A percentile compares a stretch with the other conserved stretches of the same genome.
These are phyloP conservation scores for Aspergillus aculeatus DNA, from an alignment of 2,329 filamentous ascomycete species.

Conservation along the genomic window DNA sequence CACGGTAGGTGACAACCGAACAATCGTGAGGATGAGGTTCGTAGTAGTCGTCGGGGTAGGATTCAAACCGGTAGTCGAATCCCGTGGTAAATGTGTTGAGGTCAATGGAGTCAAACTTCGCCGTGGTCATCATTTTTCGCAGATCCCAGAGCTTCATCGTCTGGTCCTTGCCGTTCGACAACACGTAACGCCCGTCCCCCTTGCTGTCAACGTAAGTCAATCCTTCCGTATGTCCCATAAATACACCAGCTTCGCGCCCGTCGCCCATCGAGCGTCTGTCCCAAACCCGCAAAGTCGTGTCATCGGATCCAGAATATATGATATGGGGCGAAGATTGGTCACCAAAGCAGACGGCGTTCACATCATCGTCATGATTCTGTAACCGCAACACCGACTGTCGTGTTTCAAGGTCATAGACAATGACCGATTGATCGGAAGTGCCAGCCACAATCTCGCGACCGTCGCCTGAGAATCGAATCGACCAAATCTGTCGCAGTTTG, in stretches of 20 bases:
- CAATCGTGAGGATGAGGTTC: conserved; percentile 77
- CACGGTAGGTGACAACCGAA: conserved; percentile 88
- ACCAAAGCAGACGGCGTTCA: conserved; percentile 95
- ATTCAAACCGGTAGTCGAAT: conserved; percentile 63
- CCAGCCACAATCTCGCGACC: conserved; percentile 88
- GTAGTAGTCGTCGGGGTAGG: conserved; percentile 56
- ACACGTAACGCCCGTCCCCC: conserved; percentile 82
- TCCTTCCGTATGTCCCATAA: conserved; percentile 65
- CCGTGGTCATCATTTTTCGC: conserved; percentile 78
- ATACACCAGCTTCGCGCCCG: conserved; percentile 62
- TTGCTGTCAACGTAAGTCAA: conserved; percentile 73
- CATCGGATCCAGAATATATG: conserved; percentile 92
- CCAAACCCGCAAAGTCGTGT: conserved; percentile 93
- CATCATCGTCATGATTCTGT: conserved; percentile 77
- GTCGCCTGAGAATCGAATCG: conserved; percentile 87
- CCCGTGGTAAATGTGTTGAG: conserved; percentile 54
- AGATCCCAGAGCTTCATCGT: conserved; percentile 97
- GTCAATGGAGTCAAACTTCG: conserved; percentile 55
- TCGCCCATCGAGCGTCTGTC: conserved; percentile 71
- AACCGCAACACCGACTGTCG: conserved; percentile 72
- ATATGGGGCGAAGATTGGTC: conserved; percentile 88
- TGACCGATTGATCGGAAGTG: conserved; percentile 73
- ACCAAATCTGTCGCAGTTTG: conserved; percentile 66
- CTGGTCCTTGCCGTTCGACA: conserved; percentile 94
- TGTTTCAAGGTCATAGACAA: conserved; percentile 90